Conservation (phyloP, 2,329 filamentous ascomycete genomes). For the Alternaria hordeiaustralica region DNA sequence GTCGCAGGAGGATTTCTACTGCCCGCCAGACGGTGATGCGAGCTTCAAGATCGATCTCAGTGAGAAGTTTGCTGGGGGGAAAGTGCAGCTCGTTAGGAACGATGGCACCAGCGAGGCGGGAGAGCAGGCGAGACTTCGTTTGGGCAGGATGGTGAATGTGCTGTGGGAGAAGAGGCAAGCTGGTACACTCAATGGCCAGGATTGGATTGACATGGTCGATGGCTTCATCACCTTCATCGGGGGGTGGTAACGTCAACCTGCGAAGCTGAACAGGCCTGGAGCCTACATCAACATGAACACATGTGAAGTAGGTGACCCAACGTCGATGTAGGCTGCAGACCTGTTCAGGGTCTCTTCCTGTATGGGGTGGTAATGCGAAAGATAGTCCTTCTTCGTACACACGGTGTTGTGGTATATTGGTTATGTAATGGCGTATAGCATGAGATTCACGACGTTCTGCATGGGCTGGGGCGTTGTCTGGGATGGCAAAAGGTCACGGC, state of each 20-base stretch:
- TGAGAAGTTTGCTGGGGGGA: conserved; percentile 42
- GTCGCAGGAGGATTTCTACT: conserved; percentile 29
- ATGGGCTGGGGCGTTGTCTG: conserved; percentile 1
- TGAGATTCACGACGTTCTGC: background rate
- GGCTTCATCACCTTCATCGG: conserved; percentile 43
- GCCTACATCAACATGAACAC: background rate
- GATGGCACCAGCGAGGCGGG: conserved; percentile 43
- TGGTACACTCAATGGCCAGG: conserved; percentile 41
- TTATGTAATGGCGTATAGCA: background rate
- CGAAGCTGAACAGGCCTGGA: background rate
- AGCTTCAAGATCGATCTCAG: conserved; percentile 48
- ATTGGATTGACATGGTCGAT: conserved; percentile 46
- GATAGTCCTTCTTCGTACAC: background rate
- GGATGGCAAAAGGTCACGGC: background rate
- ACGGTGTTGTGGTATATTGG: background rate
- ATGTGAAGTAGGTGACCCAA: no score
- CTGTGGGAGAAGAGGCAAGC: conserved; percentile 44
- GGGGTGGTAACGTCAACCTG: conserved; percentile 23
- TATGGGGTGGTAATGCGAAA: background rate
- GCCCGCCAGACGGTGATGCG: conserved; percentile 46
- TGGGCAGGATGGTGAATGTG: conserved; percentile 31
- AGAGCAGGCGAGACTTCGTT: conserved; percentile 27
- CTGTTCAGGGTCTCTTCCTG: background rate
- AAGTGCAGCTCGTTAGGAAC: conserved; percentile 41
- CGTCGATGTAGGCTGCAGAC: background rate